phyloP scores from a whole-genome alignment of 208 protist species.

The Spironucleus salmonicida region DNA sequence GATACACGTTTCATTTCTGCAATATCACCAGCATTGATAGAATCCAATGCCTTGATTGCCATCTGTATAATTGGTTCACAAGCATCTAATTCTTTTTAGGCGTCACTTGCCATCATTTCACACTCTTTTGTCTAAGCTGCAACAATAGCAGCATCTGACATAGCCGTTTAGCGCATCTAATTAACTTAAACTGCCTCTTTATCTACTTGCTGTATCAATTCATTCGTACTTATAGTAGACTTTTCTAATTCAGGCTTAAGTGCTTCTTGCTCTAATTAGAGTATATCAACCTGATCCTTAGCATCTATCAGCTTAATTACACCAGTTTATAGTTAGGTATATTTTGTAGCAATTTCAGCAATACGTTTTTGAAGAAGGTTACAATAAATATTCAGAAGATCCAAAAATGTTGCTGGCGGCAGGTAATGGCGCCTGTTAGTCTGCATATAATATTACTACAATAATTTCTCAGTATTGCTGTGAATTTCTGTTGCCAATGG shows the following conservation, averaged over 20 bases:
- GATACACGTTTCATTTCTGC: constrained; percentile 72
- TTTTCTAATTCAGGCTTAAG: constrained; percentile 73
- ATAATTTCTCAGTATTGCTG: constrained; percentile 62
- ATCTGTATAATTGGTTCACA: constrained; percentile 73
- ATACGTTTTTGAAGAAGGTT: constrained; percentile 17
- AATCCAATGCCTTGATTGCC: constrained; percentile 64
- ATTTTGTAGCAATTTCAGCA: constrained; percentile 21
- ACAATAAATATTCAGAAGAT: constrained; percentile 83
- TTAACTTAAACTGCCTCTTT: constrained; percentile 64
- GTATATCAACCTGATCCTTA: constrained; percentile 65
- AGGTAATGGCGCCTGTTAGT: constrained; percentile 86
- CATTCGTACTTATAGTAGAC: neutral
- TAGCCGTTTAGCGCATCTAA: constrained; percentile 60
- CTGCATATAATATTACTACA: constrained; percentile 62
- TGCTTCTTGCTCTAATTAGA: constrained; percentile 65
- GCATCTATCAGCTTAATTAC: constrained; percentile 80
- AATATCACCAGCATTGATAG: constrained; percentile 83
- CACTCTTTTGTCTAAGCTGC: constrained; percentile 10
- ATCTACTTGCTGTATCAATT: constrained; percentile 48
- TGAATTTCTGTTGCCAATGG: constrained; percentile 50
- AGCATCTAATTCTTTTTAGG: constrained; percentile 71
- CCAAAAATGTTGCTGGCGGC: constrained; percentile 95
- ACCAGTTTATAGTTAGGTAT: constrained; percentile 76
- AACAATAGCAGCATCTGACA: constrained; percentile 5
- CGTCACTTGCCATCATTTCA: constrained; percentile 52